Conservation (phyloP, 805 yeast species). For the Lipomyces lipofer region DNA sequence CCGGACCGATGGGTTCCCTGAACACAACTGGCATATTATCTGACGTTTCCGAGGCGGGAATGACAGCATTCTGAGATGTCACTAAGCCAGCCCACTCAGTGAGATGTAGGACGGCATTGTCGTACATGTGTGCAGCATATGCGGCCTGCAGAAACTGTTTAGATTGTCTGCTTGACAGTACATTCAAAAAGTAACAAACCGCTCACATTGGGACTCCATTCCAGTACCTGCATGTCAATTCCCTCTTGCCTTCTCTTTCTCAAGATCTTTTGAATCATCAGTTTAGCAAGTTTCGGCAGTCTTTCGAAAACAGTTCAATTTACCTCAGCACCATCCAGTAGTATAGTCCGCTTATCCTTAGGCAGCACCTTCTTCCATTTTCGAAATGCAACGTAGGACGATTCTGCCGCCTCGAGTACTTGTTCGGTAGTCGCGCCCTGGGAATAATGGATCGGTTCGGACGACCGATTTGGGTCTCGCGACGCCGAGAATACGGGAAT, state of each 20-base stretch:
- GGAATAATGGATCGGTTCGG: constrained; percentile 12
- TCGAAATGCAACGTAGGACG: constrained; percentile 14
- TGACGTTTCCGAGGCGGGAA: constrained; percentile 11
- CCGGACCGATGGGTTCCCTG: constrained; percentile 77
- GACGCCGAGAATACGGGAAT: constrained; percentile 10
- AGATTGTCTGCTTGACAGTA: background rate
- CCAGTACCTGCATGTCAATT: constrained; percentile 18
- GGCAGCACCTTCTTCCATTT: constrained; percentile 14
- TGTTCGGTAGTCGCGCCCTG: constrained; percentile 23
- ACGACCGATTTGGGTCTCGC: background rate
- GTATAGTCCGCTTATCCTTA: constrained; percentile 13
- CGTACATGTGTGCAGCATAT: constrained; percentile 13
- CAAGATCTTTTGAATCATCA: constrained; percentile 4
- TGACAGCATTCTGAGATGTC: constrained; percentile 9
- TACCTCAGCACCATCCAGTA: constrained; percentile 18
- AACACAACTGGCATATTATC: constrained; percentile 17
- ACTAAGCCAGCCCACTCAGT: constrained; percentile 22
- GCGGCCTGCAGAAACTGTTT: constrained; percentile 1
- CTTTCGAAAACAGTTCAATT: background rate
- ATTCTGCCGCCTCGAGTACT: constrained; percentile 11
- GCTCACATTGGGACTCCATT: constrained; percentile 20
- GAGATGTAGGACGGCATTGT: constrained; percentile 8
- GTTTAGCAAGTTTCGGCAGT: background rate
- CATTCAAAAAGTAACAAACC: background rate
- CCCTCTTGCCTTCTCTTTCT: constrained; percentile 14